Evolutionary conservation across 2,329 filamentous ascomycete genomes (phyloP).

Genomic region (Ophiostoma triangulosporum): DNA sequence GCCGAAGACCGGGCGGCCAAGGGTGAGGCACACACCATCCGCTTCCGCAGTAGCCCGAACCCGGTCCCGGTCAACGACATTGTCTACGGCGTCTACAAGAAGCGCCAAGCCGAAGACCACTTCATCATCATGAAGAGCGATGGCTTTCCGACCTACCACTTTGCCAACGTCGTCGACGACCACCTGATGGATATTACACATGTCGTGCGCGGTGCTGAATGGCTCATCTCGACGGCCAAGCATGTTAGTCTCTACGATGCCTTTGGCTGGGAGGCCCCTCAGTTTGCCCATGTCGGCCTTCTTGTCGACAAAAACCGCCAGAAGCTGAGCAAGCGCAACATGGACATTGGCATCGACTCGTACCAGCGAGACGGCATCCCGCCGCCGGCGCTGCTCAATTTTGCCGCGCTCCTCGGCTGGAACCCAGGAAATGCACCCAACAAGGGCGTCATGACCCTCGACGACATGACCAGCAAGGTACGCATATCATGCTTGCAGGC

Average conservation of each 20-base stretch:
- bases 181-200: conserved; percentile 92
- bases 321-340: conserved; percentile 78
- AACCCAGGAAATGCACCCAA: conserved; percentile 39
- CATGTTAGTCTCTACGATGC: conserved; percentile 59
- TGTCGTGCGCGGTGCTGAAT: conserved; percentile 87
- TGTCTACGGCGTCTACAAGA: conserved; percentile 59
- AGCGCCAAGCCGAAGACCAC: conserved; percentile 51
- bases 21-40: conserved; percentile 62
- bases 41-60: conserved; percentile 52
- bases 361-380: conserved; percentile 35
- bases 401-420: conserved; percentile 77
- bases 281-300: conserved; percentile 70
- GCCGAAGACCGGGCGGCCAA: conserved; percentile 55
- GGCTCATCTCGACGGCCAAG: conserved; percentile 84
- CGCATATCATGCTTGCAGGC: conserved; percentile 14
- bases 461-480: conserved; percentile 57
- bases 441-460: conserved; percentile 57
- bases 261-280: conserved; percentile 58
- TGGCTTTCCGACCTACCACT: conserved; percentile 87
- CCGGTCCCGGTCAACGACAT: conserved; percentile 60
- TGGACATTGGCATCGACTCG: conserved; percentile 34
- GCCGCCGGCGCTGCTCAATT: conserved; percentile 52
- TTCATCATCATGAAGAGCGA: conserved; percentile 86
- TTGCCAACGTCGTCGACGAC: conserved; percentile 94
- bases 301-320: conserved; percentile 54